Base-by-base conservation (phyloP, 371 early-diverging fungal species). In the Capillidium rhysosporum region DNA sequence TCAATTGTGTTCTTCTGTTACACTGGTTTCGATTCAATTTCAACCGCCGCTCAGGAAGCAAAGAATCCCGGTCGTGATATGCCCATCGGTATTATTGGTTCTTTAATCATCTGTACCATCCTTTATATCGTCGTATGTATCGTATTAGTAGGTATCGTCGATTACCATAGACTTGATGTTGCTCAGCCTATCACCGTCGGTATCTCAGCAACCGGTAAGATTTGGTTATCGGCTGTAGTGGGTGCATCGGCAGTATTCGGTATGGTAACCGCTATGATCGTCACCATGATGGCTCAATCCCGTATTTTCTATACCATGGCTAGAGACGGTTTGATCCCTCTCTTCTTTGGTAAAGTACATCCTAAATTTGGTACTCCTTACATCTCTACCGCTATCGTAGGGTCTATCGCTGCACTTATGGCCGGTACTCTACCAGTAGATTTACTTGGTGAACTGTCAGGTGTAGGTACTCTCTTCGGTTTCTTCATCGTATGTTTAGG, bases 301-400 rank as follows among this genome's bases (percentile, higher is more conserved):
- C 87, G 91, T 55, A 87, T 92, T 38, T 83, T 91, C 55, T 80
- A 78, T 53, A 67, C 86, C 30, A 89, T 92, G 90, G 81, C 90
- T 63, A 29, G 30, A 25, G 58, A 58, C 44, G 58, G 59, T 30
- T 52, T 63, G 5, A 46, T 61, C 18, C 52, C 58, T 56, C 69
- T 69, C 16, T 56, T 70, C 14, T 70, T 75, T 41, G 64, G 69
- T 31, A 63, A 63, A 34, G 44, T 76, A 45, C 67, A 64, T 57
- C 64, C 46, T 14, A 56, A 61, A 0, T 74, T 69, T 65, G 67
- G 75, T 63, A 89, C 89, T 0, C 92, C 92, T 18, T 77, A 77
- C 41, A 56, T 82, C 10, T 66, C 85, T 24, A 86, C 85, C 0
- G 43, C 82, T 30, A 64, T 79, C 10, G 63, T 80, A 0, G 90